These are phyloP conservation scores for Marasmius oreades DNA, from an alignment of 1,284 basidiomycete species.

Conservation along the genomic window DNA sequence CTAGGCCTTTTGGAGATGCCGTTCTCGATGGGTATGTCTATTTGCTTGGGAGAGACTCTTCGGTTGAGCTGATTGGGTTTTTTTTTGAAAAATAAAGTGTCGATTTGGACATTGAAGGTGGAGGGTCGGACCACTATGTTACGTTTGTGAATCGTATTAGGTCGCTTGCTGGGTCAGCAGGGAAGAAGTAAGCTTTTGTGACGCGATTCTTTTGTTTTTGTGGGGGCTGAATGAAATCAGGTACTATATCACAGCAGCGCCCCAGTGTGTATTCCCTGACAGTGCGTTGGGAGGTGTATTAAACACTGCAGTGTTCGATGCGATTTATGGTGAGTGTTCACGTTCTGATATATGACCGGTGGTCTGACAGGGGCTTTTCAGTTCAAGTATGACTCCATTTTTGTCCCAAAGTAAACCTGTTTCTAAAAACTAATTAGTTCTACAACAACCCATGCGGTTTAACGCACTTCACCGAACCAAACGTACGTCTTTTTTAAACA, in stretches of 20 bases:
- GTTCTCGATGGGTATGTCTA: constrained; percentile 57
- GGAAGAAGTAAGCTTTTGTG: constrained; percentile 42
- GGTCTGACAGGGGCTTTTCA: too few species aligned
- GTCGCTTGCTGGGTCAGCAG: constrained; percentile 43
- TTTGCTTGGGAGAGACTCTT: background rate
- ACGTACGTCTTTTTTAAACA: constrained; percentile 20
- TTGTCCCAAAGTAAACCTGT: constrained; percentile 9
- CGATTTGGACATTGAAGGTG: constrained; percentile 66
- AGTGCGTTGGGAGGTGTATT: constrained; percentile 47
- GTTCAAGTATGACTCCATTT: constrained; percentile 20
- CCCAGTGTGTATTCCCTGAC: constrained; percentile 57
- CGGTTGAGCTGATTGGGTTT: background rate
- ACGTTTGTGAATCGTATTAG: constrained; percentile 59
- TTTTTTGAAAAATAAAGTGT: constrained; percentile 36
- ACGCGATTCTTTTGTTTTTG: too few species aligned
- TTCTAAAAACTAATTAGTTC: constrained; percentile 18
- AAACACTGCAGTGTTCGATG: constrained; percentile 52
- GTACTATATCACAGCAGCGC: constrained; percentile 60
- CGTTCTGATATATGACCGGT: background rate
- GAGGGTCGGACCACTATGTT: constrained; percentile 49
- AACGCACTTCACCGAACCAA: constrained; percentile 37
- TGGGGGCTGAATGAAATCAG: constrained; percentile 24
- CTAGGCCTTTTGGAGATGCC: constrained; percentile 41
- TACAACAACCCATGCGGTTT: constrained; percentile 52
- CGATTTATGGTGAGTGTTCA: constrained; percentile 48